Conservation (phyloP, 805 yeast genomes). For the Lipomyces yamadae region DNA sequence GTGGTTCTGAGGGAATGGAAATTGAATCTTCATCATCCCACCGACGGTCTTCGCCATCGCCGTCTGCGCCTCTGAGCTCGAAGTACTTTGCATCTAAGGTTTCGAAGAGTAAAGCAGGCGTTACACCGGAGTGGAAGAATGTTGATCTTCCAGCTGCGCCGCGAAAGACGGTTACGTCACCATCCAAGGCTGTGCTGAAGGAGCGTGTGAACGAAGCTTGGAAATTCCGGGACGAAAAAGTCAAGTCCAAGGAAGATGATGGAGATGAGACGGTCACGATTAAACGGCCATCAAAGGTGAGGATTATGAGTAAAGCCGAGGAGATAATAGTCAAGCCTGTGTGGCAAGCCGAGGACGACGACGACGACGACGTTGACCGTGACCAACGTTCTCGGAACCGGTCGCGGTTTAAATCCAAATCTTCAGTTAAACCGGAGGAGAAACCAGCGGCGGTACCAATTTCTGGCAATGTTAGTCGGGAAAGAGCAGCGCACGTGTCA, state of each 20-base stretch:
- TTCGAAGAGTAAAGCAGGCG: not conserved
- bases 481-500: too few relatives aligned
- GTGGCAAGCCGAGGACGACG: conserved; percentile 8
- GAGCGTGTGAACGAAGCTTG: conserved; percentile 23
- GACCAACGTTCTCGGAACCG: not conserved
- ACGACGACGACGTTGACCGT: not conserved
- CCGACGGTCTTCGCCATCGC: not conserved
- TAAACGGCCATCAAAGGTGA: conserved; percentile 7
- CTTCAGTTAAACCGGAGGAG: not conserved
- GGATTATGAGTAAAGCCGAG: conserved; percentile 17
- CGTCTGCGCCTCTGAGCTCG: not conserved
- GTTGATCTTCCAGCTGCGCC: not conserved
- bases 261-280: not conserved
- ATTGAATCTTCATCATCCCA: not conserved
- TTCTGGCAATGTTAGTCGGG: not conserved
- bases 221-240: not conserved
- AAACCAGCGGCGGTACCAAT: not conserved
- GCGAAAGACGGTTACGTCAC: not conserved
- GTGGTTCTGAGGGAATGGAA: not conserved
- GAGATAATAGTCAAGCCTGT: conserved; percentile 1
- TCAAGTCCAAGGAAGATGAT: not conserved
- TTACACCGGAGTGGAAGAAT: not conserved
- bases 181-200: conserved; percentile 12
- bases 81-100: not conserved
- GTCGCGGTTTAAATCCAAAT: not conserved